These are phyloP conservation scores for Zygotorulaspora chibaensis DNA, from an alignment of 805 yeast species.

Conservation along the genomic window DNA sequence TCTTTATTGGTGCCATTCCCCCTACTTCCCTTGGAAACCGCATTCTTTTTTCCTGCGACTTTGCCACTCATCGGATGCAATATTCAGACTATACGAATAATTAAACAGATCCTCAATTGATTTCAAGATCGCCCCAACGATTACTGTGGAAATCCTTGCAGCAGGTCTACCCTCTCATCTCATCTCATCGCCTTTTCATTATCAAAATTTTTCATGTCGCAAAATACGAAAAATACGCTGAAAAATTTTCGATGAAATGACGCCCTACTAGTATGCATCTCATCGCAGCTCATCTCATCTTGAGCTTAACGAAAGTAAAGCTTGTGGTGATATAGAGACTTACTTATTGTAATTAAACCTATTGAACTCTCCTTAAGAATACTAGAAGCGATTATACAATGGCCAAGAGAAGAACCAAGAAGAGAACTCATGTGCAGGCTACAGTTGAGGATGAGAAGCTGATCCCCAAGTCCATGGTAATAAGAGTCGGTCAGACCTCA, in stretches of 20 bases:
- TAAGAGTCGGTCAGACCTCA: constrained; percentile 62
- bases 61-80: constrained; percentile 1
- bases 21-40: constrained; percentile 3
- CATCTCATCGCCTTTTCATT: constrained; percentile 14
- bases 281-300: constrained; percentile 17
- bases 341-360: no score
- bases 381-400: constrained; percentile 22
- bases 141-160: no score
- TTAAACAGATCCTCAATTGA: no score
- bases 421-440: constrained; percentile 76
- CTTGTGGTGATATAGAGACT: no score
- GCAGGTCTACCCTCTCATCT: constrained; percentile 13
- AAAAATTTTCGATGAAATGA: constrained; percentile 13
- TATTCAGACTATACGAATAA: no score
- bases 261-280: constrained; percentile 3
- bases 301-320: not conserved
- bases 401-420: constrained; percentile 64
- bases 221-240: constrained; percentile 6
- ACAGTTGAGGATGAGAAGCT: constrained; percentile 62
- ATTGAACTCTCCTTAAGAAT: no score
- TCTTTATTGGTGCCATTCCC: constrained; percentile 22
- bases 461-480: constrained; percentile 91
- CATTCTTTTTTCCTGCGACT: not conserved
- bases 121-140: no score
- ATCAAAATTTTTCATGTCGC: constrained; percentile 13